Evolutionary conservation across 192 early-diverging fungal genomes (phyloP), one percentile per base, ranked within the genome.

Genomic region (Diversispora eburnea): DNA sequence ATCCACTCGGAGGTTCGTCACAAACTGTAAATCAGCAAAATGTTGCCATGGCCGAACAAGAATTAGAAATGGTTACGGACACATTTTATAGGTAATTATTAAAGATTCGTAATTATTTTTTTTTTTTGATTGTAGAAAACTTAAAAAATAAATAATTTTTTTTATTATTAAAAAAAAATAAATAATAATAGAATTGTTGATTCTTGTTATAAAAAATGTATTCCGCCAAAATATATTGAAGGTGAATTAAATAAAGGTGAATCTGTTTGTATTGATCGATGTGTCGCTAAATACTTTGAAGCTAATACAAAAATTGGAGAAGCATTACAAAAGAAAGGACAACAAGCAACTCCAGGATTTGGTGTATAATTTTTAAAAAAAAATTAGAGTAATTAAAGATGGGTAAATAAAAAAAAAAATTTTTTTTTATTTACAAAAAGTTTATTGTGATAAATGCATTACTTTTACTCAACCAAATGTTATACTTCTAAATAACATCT

Each of bases 181-280:
- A 5, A 9, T 3, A 46, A 33, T 33, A 52, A 49, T 71, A 89
- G 91, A 65, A 88, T 96, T 61, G 82, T 85, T 55, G 86, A 90
- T 45, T 80, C 88, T n/a, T 96, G 94, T 84, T 87, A 90, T 78
- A 80, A 87, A 46, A 96, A 96, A 76, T 96, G 94, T 79, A 88
- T 96, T 64, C 87, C 92, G 22, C 80, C 85, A 76, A 85, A 85
- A 51, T 96, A 96, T 74, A 83, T 81, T 69, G 93, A 95, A 71
- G 84, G 81, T 57, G 90, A 92, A 63, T 82, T 96, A 71, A 92
- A 92, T 76, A 96, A 96, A 82, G 94, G 93, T 67, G 94, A 96
- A 81, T 87, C 89, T 8, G 91, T 94, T 33, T 96, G 94, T 78
- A 84, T 92, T 51, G 94, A 96, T 77, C 90, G 94, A 55, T 96